phyloP scores from a whole-genome alignment of 208 protist species.

The Willaertia magna region DNA sequence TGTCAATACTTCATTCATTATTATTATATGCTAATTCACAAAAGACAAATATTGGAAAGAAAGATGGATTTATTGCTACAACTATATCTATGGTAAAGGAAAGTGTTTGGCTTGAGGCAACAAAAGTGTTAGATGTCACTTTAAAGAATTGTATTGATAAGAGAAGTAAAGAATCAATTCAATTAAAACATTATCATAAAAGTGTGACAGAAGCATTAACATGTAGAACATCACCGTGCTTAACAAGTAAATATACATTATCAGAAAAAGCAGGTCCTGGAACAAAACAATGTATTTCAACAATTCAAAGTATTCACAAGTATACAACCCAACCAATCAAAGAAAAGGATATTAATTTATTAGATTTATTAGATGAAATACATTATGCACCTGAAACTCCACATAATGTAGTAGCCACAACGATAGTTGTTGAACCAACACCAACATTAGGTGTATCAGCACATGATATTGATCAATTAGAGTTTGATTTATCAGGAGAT shows the following conservation, averaged over 20 bases:
- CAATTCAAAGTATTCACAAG: background rate
- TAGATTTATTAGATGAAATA: background rate
- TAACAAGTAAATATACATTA: background rate
- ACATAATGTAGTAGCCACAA: background rate
- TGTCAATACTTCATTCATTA: background rate
- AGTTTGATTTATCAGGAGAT: background rate
- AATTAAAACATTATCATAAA: background rate
- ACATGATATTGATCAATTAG: background rate
- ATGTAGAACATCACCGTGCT: background rate
- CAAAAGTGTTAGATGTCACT: background rate
- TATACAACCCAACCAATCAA: background rate
- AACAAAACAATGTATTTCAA: background rate
- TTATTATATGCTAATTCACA: background rate
- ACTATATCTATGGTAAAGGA: background rate
- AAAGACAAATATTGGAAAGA: background rate
- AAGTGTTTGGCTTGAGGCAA: background rate
- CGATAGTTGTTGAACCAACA: background rate
- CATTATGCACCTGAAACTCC: background rate
- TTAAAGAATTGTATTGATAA: background rate
- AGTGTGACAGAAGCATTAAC: background rate
- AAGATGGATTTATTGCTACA: background rate
- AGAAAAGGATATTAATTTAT: background rate
- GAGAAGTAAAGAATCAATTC: background rate
- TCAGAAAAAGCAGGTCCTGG: background rate
- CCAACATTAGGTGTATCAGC: too few species aligned